These are phyloP conservation scores for Mycosphaerelloides madeirae DNA, from an alignment of 2,329 filamentous ascomycete genomes.

Conservation along the genomic window DNA sequence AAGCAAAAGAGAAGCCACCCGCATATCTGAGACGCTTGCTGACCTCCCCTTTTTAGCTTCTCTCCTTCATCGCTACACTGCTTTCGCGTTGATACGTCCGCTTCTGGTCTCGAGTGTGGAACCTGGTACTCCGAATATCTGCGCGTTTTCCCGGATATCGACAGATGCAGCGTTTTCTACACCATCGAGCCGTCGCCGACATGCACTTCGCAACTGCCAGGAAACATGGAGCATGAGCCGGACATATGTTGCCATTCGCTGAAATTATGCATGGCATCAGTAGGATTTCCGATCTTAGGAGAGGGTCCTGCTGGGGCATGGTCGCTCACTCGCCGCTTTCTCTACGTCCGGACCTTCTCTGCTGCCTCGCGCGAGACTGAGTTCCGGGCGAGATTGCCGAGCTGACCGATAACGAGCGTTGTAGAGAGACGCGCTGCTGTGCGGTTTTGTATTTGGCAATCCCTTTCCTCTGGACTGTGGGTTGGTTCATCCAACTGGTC, in stretches of 20 bases:
- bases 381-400: slow-evolving; percentile 13
- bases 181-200: slow-evolving; percentile 29
- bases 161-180: slow-evolving; percentile 21
- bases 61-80: slow-evolving; percentile 33
- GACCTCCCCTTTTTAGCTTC: slow-evolving; percentile 27
- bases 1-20: too few species aligned
- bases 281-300: slow-evolving; percentile 30
- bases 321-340: slow-evolving; percentile 29
- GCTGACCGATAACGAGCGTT: slow-evolving; percentile 28
- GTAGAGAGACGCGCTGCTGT: slow-evolving; percentile 27
- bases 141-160: slow-evolving; percentile 29
- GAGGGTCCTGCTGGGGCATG: slow-evolving; percentile 32
- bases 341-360: slow-evolving; percentile 23
- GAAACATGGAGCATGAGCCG: slow-evolving; percentile 25
- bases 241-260: slow-evolving; percentile 32
- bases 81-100: slow-evolving; percentile 34
- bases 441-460: slow-evolving; percentile 30
- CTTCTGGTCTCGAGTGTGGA: slow-evolving; percentile 31
- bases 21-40: too few species aligned
- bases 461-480: slow-evolving; percentile 32
- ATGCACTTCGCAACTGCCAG: slow-evolving; percentile 16
- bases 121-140: slow-evolving; percentile 27
- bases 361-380: slow-evolving; percentile 20
- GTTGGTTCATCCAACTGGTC: slow-evolving; percentile 25
- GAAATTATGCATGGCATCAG: slow-evolving; percentile 27